phyloP scores from a whole-genome alignment of 192 early-diverging fungal species.

The Pilaira anomala region DNA sequence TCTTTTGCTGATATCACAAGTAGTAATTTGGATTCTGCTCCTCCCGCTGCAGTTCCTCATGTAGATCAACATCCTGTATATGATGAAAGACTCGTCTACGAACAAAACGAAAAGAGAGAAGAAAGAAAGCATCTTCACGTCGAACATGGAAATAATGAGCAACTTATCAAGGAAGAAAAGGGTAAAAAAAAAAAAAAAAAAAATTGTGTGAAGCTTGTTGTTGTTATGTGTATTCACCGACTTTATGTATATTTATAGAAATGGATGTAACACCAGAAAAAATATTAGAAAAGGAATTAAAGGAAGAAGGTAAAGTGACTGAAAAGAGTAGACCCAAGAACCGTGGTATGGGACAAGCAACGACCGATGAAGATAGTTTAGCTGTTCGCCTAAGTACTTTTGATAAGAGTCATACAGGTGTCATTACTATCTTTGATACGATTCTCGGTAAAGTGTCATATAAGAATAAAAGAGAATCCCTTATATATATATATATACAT shows the following conservation, averaged over 20 bases:
- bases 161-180: neutral
- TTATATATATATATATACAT: neutral
- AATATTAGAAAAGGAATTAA: neutral
- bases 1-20: conserved; percentile 31
- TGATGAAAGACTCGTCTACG: conserved; percentile 23
- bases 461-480: neutral
- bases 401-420: conserved; percentile 22
- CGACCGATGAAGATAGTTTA: conserved; percentile 6
- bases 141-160: conserved; percentile 5
- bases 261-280: conserved; percentile 18
- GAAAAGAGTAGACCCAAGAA: conserved; percentile 5
- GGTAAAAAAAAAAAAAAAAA: neutral
- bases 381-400: conserved; percentile 15
- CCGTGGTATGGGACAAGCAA: neutral
- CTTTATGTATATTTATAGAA: conserved; percentile 2
- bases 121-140: conserved; percentile 18
- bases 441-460: conserved; percentile 22
- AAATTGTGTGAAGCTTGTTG: neutral
- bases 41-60: conserved; percentile 22
- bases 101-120: conserved; percentile 18
- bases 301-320: conserved; percentile 1
- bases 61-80: conserved; percentile 26
- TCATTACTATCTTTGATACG: conserved; percentile 33
- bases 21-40: conserved; percentile 21
- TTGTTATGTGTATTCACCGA: neutral